Base-by-base conservation (phyloP, 768 basidiomycete species). In the Russula brevipes region DNA sequence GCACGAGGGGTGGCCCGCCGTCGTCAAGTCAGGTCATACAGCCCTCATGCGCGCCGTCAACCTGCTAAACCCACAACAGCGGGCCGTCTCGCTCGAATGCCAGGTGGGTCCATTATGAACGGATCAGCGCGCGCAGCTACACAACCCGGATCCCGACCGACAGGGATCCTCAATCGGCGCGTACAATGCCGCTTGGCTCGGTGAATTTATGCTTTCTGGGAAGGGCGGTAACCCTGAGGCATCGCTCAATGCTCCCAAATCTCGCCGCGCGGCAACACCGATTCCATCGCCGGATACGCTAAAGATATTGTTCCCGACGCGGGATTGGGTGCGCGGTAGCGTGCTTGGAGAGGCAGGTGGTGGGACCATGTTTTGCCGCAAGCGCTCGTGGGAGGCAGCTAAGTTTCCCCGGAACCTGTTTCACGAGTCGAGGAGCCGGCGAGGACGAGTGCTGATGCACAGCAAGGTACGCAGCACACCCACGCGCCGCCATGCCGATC, bases 361-460 rank as follows among this genome's bases (percentile, higher is more conserved):
- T 5, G 88, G 88, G 5, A 95, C 92, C 3, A 86, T 94, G 76
- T 96, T 95, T 70, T 93, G 89, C 75, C 79, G 84, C 51, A 77
- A 85, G 60, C 82, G 77, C 41, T 87, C 88, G 72, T 94, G 90
- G 86, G 76, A 79, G 50, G 83, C 75, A 1, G 77, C 82, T 14
- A 90, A 84, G 66, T 91, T 87, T 70, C 90, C 91, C 14, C 78
- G 81, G 59, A 75, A 81, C 41, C 76, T 85, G 50, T 94, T 95
- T 72, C 76, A 86, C 69, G 87, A 94, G 71, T 89, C 91, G 12
- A 86, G 82, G 64, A 94, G 93, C 69, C 83, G 85, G 68, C 86
- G 82, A 4, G 94, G 94, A 7, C 79, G 80, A 14, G 86, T 91
- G 2, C 76, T 97, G 65, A 95, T 97, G 94, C 94, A 96, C 71